Conservation (phyloP, 345 rosid species). For the Hypericum perforatum region DNA sequence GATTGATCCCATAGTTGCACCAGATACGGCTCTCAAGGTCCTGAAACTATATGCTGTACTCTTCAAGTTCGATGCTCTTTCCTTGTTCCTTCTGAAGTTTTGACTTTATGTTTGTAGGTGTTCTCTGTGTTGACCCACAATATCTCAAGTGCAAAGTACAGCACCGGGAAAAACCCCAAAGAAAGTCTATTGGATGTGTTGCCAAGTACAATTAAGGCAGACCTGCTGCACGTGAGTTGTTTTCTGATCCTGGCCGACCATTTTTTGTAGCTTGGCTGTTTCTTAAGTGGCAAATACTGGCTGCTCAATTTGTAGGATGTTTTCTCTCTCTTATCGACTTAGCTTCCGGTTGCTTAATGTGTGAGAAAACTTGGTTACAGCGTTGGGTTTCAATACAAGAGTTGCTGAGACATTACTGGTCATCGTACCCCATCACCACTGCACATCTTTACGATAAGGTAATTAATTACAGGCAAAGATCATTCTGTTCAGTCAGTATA, state of each 20-base stretch:
- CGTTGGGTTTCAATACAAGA: conserved; percentile 75
- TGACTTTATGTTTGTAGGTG: no score
- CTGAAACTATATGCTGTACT: no score
- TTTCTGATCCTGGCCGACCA: background rate
- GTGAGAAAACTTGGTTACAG: conserved; percentile 31
- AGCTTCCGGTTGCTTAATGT: conserved; percentile 17
- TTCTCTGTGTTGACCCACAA: conserved; percentile 61
- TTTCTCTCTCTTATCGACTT: conserved; percentile 10
- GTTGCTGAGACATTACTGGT: conserved; percentile 79
- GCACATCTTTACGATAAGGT: conserved; percentile 68
- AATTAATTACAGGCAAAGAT: conserved; percentile 12
- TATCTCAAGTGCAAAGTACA: conserved; percentile 70
- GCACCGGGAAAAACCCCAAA: conserved; percentile 62
- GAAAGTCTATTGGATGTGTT: conserved; percentile 73
- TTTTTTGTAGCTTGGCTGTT: background rate
- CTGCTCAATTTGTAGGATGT: conserved; percentile 5
- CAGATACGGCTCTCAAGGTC: conserved; percentile 76
- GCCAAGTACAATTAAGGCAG: conserved; percentile 59
- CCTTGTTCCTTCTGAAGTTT: no score
- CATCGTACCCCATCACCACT: conserved; percentile 85
- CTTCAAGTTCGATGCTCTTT: no score
- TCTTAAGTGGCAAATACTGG: background rate
- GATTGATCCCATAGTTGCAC: conserved; percentile 50
- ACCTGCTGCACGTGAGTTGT: conserved; percentile 57
- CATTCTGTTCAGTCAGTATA: conserved; percentile 6